Percentiles rank a stretch among this genome's conserved stretches.
phyloP scores from a whole-genome alignment of 2,329 filamentous ascomycete species.

The Emmonsia crescens region DNA sequence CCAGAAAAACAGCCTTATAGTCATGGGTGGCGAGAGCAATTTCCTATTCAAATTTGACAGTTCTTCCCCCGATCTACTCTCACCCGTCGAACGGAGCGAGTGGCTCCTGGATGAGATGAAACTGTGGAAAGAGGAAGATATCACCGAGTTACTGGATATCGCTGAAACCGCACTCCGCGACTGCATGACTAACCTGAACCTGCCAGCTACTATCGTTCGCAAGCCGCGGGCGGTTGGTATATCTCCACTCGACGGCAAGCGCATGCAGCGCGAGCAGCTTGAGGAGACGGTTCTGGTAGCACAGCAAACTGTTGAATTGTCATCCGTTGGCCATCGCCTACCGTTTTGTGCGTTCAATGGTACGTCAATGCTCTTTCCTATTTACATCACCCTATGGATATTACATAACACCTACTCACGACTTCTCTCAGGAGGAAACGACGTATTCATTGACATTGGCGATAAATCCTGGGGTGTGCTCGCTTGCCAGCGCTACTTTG shows the following conservation, averaged over 20 bases:
- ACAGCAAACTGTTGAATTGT: conserved; percentile 83
- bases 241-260: conserved; percentile 52
- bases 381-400: not conserved
- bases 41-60: conserved; percentile 77
- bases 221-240: conserved; percentile 83
- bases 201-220: conserved; percentile 69
- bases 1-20: conserved; percentile 68
- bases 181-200: conserved; percentile 65
- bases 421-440: conserved; percentile 56
- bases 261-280: conserved; percentile 74
- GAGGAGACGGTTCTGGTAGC: conserved; percentile 94
- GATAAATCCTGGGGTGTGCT: conserved; percentile 95
- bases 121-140: conserved; percentile 50
- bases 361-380: conserved; percentile 13
- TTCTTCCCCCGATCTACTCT: conserved; percentile 54
- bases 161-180: conserved; percentile 76
- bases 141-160: conserved; percentile 71
- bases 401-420: not conserved
- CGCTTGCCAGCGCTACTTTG: conserved; percentile 86
- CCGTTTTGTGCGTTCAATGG: conserved; percentile 98
- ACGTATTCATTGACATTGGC: conserved; percentile 97
- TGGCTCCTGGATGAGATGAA: conserved; percentile 51
- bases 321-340: conserved; percentile 53
- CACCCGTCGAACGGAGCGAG: conserved; percentile 47
- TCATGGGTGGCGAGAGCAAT: conserved; percentile 94